Percentiles rank a stretch among this genome's conserved stretches.
Evolutionary conservation across 2,329 filamentous ascomycete genomes (phyloP).

Genomic region (Epichloe glyceriae): DNA sequence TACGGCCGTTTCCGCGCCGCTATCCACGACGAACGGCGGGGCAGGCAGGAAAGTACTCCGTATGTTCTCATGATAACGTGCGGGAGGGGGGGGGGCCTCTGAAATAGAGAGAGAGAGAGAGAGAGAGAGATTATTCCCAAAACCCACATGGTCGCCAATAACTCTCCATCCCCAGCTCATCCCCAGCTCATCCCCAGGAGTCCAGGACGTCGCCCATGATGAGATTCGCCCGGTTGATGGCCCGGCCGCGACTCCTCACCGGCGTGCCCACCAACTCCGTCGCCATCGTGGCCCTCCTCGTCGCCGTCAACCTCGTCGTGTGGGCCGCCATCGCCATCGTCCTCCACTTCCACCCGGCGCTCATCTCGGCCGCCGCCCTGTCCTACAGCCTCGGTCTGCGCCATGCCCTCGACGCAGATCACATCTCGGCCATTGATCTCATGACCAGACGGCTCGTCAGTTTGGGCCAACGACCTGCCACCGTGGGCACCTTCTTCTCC

Average conservation of each 20-base stretch:
- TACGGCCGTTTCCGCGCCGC: not conserved
- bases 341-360: constrained; percentile 39
- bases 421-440: constrained; percentile 75
- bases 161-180: not conserved
- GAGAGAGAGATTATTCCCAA: too few relatives aligned
- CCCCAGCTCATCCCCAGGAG: not conserved
- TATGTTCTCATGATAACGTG: too few relatives aligned
- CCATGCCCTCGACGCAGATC: constrained; percentile 96
- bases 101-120: too few relatives aligned
- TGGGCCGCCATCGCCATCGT: constrained; percentile 43
- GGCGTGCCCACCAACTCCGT: constrained; percentile 17
- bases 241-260: too few relatives aligned
- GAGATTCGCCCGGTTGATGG: too few relatives aligned
- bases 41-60: too few relatives aligned
- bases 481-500: constrained; percentile 89
- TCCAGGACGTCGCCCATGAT: not conserved
- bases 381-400: constrained; percentile 82
- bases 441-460: constrained; percentile 87
- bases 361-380: constrained; percentile 70
- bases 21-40: not conserved
- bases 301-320: constrained; percentile 37
- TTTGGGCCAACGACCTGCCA: constrained; percentile 71
- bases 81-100: too few relatives aligned
- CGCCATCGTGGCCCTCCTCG: constrained; percentile 37
- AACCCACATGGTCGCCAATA: not conserved